These are phyloP conservation scores for Zymoseptoria crescenta DNA, from an alignment of 2,329 filamentous ascomycete genomes.

Conservation along the genomic window DNA sequence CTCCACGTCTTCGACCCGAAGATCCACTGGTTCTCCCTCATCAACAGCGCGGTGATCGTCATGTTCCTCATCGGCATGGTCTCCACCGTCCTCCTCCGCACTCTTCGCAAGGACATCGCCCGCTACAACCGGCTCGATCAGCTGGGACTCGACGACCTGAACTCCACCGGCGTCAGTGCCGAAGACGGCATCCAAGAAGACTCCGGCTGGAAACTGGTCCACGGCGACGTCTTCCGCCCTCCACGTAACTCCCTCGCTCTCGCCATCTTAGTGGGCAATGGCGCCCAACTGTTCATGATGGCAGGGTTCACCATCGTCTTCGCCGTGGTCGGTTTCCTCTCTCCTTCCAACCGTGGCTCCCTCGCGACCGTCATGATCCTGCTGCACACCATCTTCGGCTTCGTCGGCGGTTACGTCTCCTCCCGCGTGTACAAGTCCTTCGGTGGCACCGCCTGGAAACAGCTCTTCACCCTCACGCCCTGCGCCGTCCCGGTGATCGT, in stretches of 20 bases:
- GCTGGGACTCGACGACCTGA: constrained; percentile 82
- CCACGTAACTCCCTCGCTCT: constrained; percentile 76
- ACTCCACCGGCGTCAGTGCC: constrained; percentile 52
- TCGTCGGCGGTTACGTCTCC: constrained; percentile 84
- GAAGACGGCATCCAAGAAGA: constrained; percentile 96
- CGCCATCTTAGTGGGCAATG: constrained; percentile 83
- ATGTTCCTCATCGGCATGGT: constrained; percentile 87
- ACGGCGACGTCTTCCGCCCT: constrained; percentile 91
- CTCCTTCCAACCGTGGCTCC: constrained; percentile 89
- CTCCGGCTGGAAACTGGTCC: constrained; percentile 96
- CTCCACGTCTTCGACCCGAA: constrained; percentile 94
- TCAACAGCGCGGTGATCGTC: constrained; percentile 93
- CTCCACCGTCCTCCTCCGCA: constrained; percentile 80
- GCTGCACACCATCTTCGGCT: constrained; percentile 86
- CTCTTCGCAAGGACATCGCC: constrained; percentile 89
- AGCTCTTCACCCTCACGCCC: constrained; percentile 84
- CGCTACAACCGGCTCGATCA: constrained; percentile 92
- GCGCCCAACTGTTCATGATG: constrained; percentile 96
- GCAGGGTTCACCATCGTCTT: constrained; percentile 89
- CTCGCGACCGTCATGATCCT: constrained; percentile 89
- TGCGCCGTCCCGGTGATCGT: constrained; percentile 77
- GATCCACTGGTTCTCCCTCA: constrained; percentile 98
- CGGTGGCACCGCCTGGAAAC: constrained; percentile 86
- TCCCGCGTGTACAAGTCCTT: constrained; percentile 91
- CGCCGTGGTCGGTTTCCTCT: constrained; percentile 87